Base-by-base conservation (phyloP, 495 filamentous ascomycete genomes). In the Apodospora peruviana region DNA sequence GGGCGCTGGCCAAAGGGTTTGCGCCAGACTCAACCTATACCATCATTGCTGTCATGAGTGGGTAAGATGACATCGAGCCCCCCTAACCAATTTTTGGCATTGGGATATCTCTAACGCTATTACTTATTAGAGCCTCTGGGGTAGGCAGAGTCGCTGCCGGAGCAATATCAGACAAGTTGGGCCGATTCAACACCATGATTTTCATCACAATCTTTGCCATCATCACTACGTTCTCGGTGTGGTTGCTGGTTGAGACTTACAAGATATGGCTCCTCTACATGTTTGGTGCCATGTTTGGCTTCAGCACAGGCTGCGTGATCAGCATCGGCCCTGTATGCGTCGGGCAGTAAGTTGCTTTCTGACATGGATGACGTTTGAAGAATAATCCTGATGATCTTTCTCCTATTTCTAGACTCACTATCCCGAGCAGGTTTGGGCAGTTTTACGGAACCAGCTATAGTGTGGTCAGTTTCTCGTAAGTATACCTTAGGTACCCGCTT, bases 121-220 rank as follows among this genome's bases (percentile, higher is more conserved):
- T n/a, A n/a, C n/a, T n/a, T n/a, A n/a, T 38, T 21, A 51, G 48
- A 29, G 48, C 40, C 29, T 51, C 48, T n/a, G 48, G 48, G 10
- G 40, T 45, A n/a, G 48, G 48, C 8, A 25, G 48, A 17, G 22
- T 51, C 12, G 23, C 40, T 1, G 48, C 48, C 11, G 48, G 48
- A 3, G 40, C 40, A 27, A 44, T 51, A 16, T 51, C 48, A 19
- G 48, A 51, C 14, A 23, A 32, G 3, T 44, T 51, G 9, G 48
- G 48, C 3, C 48, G 48, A 3, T 51, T 51, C 42, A 51, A 51
- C 49, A 51, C 49, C n/a, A 46, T 51, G 42, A 51, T 46, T 4
- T 10, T 41, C 22, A 51, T 41, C 19, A 45, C 43, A 2, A 41
- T 51, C 9, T 46, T 51, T 17, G 40, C 42, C 23, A 45, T 51